Evolutionary conservation across 2,329 filamentous ascomycete genomes (phyloP), one percentile per base, ranked within the genome.

Genomic region (Sclerotinia spermophila): DNA sequence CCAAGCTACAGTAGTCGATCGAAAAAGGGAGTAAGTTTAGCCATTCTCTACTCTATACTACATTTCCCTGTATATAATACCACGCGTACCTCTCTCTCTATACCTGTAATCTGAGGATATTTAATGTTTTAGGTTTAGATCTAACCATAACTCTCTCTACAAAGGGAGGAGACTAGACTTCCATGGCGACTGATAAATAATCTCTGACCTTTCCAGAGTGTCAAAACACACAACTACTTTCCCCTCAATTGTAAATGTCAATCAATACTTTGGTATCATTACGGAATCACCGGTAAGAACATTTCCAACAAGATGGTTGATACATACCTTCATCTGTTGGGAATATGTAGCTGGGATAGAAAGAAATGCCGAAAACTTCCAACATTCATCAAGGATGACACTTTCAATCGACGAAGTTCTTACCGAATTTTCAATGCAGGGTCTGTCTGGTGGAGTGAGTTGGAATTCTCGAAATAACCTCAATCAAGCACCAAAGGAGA

Each of bases 351-450:
- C 21, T 38, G 30, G 42, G 42, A 62, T n/a, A 35, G 30, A 48
- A 51, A 64, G 45, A n/a, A 17, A 51, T 51, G 61, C 61, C 61
- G 61, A 51, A 64, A 64, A 38, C 42, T 27, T 51, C 61, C 61
- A 51, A 51, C 30, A 17, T 27, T 27, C 30, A 38, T 24, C 42
- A 38, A 30, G 61, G 42, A 45, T 64, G 6, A 51, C 44, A 21
- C 6, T 64, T 48, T 48, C 10, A 35, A 45, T 42, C 6, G 19
- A 59, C 33, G 24, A 13, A 40, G 17, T 40, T 40, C 56, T 24
- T 61, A 45, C 59, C 59, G 59, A 61, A 30, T 53, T 42, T 44
- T 30, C 58, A 60, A 64, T 64, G 61, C 44, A 64, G 44, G 61
- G 61, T 38, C 56, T 40, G 61, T 38, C 48, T 58, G 44, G 30